Base-by-base conservation (phyloP, 495 filamentous ascomycete genomes). In the Hamigera avellanea region DNA sequence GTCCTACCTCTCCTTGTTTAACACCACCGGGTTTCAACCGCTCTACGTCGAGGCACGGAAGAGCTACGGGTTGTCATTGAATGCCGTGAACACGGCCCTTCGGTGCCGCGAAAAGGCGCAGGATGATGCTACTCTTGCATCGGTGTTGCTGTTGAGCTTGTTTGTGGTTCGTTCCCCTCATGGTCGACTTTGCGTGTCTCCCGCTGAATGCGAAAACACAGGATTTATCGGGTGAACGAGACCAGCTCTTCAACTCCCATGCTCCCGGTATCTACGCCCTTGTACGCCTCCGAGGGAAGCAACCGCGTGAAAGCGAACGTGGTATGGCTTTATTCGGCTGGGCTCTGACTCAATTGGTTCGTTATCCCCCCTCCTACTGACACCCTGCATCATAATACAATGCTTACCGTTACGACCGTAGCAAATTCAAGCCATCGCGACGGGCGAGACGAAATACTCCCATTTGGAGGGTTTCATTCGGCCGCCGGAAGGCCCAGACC, bases 361-460 rank as follows among this genome's bases (percentile, higher is more conserved):
- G 38, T 35, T 34, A 2, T 3, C 13, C 1, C 6, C n/a, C 1
- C 10, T 21, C 25, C 25, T n/a, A n/a, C n/a, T n/a, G n/a, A 26
- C 12, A 7, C 25, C 7, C 25, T 7, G 7, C 25, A 26, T 26
- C 25, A 7, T 7, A 1, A 25, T 10, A n/a, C 14, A 8, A 12
- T 14, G n/a, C n/a, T n/a, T n/a, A n/a, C n/a, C n/a, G n/a, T n/a
- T 8, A 33, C 8, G 6, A 0, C 7, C 10, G 19, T n/a, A 39
- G 37, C 37, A 39, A 39, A 40, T 30, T 6, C 37, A 40, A 33
- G 37, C 37, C 10, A 14, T 34, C 14, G 37, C 37, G 25, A 7
- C 25, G 25, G 25, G 7, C 12, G 7, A 26, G 7, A 7, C 25
- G 25, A 7, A 26, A 12, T 26, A 26, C 25, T 7, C 7, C 12